These are phyloP conservation scores for Euphorbia pulcherrima DNA, from an alignment of 345 rosid species.

Conservation along the genomic window DNA sequence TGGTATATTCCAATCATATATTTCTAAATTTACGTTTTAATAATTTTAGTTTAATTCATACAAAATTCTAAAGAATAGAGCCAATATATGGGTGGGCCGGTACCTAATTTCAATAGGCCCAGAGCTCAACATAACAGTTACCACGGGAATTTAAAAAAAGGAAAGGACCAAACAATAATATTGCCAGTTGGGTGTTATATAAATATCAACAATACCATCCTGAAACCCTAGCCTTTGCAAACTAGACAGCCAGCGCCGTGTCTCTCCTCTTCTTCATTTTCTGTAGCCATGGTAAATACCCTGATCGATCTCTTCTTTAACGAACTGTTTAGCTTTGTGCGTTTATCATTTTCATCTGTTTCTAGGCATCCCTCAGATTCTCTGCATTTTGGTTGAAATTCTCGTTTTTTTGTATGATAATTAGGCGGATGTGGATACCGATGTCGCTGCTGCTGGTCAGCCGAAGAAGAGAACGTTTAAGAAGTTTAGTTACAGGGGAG, in stretches of 20 bases:
- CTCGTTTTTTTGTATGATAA: not conserved
- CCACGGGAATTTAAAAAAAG: no score
- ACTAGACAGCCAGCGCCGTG: not conserved
- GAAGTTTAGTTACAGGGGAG: conserved; percentile 71
- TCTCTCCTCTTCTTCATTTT: not conserved
- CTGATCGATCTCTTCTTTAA: not conserved
- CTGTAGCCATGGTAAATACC: conserved; percentile 23
- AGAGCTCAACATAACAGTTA: not conserved
- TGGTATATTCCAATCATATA: no score
- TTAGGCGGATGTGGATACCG: conserved; percentile 46
- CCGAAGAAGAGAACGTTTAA: conserved; percentile 77
- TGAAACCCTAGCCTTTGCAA: conserved; percentile 18
- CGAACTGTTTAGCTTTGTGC: not conserved
- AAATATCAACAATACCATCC: not conserved
- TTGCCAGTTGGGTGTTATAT: not conserved
- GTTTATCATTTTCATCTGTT: not conserved
- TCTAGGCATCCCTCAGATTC: not conserved
- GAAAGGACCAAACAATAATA: not conserved
- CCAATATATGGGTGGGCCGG: no score
- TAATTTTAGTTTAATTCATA: no score
- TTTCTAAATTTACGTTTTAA: no score
- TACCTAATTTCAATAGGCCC: not conserved
- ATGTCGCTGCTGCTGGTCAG: conserved; percentile 36
- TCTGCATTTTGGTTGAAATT: not conserved
- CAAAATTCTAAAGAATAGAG: no score